phyloP scores from a whole-genome alignment of 371 early-diverging fungal genomes.

The Parasitella parasitica region DNA sequence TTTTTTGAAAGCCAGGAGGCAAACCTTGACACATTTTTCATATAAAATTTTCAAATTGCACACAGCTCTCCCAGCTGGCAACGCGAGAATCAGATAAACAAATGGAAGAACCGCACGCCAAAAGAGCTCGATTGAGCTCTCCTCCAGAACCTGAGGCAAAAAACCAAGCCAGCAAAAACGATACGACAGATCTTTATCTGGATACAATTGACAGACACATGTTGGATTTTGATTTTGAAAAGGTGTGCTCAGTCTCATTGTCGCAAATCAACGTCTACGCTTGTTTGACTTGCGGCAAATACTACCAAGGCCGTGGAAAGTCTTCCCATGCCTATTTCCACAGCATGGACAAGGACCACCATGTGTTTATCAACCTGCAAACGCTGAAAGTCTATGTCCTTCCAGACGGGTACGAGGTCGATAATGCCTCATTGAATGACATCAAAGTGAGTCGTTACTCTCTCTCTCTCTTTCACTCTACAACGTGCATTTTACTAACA shows the following conservation, averaged over 20 bases:
- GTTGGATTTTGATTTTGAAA: slow-evolving; percentile 98
- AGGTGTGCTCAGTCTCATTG: slow-evolving; percentile 93
- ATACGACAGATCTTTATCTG: slow-evolving; percentile 53
- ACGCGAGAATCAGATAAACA: not conserved
- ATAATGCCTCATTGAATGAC: slow-evolving; percentile 85
- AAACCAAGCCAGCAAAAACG: slow-evolving; percentile 1
- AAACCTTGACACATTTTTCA: no score
- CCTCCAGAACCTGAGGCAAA: not conserved
- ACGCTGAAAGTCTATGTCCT: slow-evolving; percentile 89
- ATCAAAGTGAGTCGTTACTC: slow-evolving; percentile 73
- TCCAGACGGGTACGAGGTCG: slow-evolving; percentile 93
- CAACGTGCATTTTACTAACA: not conserved
- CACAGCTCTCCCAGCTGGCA: not conserved
- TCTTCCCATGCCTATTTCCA: slow-evolving; percentile 95
- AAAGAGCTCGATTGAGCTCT: slow-evolving; percentile 30
- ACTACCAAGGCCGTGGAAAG: slow-evolving; percentile 93
- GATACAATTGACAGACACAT: slow-evolving; percentile 81
- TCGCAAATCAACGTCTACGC: slow-evolving; percentile 95
- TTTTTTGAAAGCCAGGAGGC: not conserved
- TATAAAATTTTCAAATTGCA: not conserved
- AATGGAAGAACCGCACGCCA: slow-evolving; percentile 34
- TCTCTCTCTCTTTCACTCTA: no score
- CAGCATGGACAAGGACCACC: slow-evolving; percentile 93
- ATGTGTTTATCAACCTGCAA: slow-evolving; percentile 93
- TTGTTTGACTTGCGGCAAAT: slow-evolving; percentile 96